A percentile compares a stretch with the other conserved stretches of the same genome.
Conservation (phyloP, 1,284 basidiomycete species). For the Coriolopsis trogii region DNA sequence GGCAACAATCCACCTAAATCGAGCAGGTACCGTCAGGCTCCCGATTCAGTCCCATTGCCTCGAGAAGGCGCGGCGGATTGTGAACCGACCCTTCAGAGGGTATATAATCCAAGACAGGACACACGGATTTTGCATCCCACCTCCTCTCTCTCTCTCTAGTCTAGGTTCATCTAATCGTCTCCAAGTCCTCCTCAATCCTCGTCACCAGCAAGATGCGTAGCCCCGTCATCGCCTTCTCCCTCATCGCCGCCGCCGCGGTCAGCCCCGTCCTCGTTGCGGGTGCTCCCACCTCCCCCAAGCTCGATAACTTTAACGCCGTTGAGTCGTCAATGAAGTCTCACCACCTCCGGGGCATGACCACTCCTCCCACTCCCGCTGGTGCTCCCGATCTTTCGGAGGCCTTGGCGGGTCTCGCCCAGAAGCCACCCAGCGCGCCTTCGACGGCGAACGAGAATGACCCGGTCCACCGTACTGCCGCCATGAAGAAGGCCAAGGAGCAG, state of each 20-base stretch:
- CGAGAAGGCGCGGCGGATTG: constrained; percentile 31
- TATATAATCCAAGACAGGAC: constrained; percentile 22
- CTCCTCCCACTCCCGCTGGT: too few relatives aligned
- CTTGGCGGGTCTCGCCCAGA: not conserved
- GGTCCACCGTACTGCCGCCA: constrained; percentile 11
- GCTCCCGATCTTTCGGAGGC: constrained; percentile 1
- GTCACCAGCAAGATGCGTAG: constrained; percentile 33
- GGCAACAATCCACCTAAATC: constrained; percentile 1
- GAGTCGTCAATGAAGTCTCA: not conserved
- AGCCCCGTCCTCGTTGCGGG: constrained; percentile 34
- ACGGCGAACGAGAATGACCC: constrained; percentile 2
- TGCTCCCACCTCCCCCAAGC: constrained; percentile 30
- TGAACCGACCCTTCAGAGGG: constrained; percentile 17
- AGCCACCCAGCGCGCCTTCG: not conserved
- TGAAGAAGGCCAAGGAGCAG: constrained; percentile 15
- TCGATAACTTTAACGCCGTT: constrained; percentile 17
- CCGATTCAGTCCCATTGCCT: constrained; percentile 17
- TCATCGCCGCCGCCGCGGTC: constrained; percentile 35
- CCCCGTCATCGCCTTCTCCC: constrained; percentile 36
- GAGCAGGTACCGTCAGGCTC: not conserved
- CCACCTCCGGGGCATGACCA: too few relatives aligned
- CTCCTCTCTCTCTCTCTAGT: constrained; percentile 22
- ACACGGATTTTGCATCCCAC: constrained; percentile 6
- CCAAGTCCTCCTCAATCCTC: constrained; percentile 24
- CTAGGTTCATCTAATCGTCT: constrained; percentile 30